Evolutionary conservation across 1,284 basidiomycete genomes (phyloP), one percentile per base, ranked within the genome.

Genomic region (Salmacisia buchloeana): DNA sequence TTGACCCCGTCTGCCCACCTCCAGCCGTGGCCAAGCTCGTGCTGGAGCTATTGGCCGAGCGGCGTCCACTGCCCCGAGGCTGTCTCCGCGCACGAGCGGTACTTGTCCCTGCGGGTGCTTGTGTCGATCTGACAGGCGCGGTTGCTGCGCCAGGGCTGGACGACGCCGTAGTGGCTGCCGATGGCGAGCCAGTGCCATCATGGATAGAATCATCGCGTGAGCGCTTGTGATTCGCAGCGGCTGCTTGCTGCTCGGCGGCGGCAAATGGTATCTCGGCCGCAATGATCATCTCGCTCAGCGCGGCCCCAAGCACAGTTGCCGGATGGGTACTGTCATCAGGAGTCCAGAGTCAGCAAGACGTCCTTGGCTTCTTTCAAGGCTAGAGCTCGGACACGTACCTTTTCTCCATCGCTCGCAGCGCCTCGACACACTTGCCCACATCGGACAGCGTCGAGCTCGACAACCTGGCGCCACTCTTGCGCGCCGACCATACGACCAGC

Each of bases 401-500:
- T 1, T 63, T 13, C 39, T 76, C 73, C 65, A 73, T 65, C 2
- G 58, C 52, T 7, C 57, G n/a, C 34, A 75, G 60, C 18, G 73
- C 66, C 2, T 72, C 70, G 39, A 76, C 64, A 21, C 65, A 73
- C 5, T 69, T 71, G 10, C 64, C 61, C 56, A 76, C 64, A 58
- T 76, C 74, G 1, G 63, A 61, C 31, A 71, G 60, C 1, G 73
- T 66, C 7, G 71, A 69, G 34, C 65, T 64, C 38, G 74, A 74
- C 3, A 69, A 63, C 2, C 69, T 56, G 0, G 68, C 67, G 2
- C 71, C 73, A 38, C 64, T 72, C 15, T 65, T 62, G 61, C 72
- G 70, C 18, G 72, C 69, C 0, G 68, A 69, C 68, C 71, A 75
- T 1, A 73, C 60, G 31, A 75, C 71, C 59, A 76, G 54, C 7